phyloP scores from a whole-genome alignment of 2,329 filamentous ascomycete genomes.

The Phaeoacremonium minimum region DNA sequence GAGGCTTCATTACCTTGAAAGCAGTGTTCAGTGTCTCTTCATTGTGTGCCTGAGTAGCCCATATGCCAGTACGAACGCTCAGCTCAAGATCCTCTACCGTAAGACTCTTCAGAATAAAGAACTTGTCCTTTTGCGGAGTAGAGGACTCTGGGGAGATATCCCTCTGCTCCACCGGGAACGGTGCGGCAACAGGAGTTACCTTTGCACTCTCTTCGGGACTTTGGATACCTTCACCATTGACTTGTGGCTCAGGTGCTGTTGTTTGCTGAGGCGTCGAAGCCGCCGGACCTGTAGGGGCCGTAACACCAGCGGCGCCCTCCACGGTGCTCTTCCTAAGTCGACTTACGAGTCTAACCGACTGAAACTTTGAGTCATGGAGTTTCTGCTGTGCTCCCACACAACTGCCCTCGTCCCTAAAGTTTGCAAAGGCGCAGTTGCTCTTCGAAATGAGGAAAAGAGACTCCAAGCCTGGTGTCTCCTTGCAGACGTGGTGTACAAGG shows the following conservation, averaged over 20 bases:
- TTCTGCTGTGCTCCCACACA: conserved; percentile 75
- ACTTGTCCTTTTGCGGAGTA: conserved; percentile 59
- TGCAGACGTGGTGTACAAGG: conserved; percentile 87
- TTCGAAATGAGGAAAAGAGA: conserved; percentile 94
- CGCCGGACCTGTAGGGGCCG: conserved; percentile 52
- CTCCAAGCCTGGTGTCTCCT: conserved; percentile 72
- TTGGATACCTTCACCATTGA: background rate
- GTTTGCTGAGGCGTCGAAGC: conserved; percentile 20
- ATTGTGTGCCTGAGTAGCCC: conserved; percentile 94
- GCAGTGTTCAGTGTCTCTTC: conserved; percentile 79
- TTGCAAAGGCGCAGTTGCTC: conserved; percentile 96
- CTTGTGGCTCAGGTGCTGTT: conserved; percentile 4
- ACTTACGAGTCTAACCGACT: conserved; percentile 81
- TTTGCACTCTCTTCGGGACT: conserved; percentile 1
- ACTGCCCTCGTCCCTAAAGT: conserved; percentile 77
- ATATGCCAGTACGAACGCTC: conserved; percentile 82
- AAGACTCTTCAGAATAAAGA: conserved; percentile 90
- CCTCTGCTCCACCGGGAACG: conserved; percentile 2
- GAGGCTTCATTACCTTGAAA: conserved; percentile 58
- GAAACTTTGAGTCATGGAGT: conserved; percentile 87
- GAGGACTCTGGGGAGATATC: conserved; percentile 10
- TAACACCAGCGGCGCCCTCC: conserved; percentile 38
- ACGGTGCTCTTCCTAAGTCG: conserved; percentile 61
- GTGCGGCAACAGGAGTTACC: conserved; percentile 2
- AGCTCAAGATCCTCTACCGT: conserved; percentile 86